Evolutionary conservation across 345 rosid genomes (phyloP), one percentile per base, ranked within the genome.

Genomic region (Orychophragmus violaceus): DNA sequence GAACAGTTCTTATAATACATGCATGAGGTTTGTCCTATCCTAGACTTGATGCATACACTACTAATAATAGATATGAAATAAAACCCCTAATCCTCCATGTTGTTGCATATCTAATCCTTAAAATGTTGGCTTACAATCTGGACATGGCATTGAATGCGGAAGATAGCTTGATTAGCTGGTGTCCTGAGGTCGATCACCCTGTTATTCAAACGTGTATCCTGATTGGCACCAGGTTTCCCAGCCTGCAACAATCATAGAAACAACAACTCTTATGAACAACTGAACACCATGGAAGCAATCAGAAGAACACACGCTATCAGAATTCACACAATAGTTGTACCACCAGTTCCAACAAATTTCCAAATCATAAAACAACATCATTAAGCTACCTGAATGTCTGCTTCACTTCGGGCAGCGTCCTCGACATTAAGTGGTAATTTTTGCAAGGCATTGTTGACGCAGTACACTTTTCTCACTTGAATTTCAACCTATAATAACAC

Each of bases 351-450:
- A 18, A 27, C 13, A 1, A 62, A 62, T 24, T 9, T 65, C 54
- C 48, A 37, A 45, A 29, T 52, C 27, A 51, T 14, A 8, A 41
- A 44, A n/a, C n/a, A n/a, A 5, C 32, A 41, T 14, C 32, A 41
- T 18, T 29, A 33, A 0, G 24, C 11, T 42, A 83, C 96, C 90
- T 82, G 88, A n/a, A 89, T 84, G 18, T 87, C 98, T 16, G 22
- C 73, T 70, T 92, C 95, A 66, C 95, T 92, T 41, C 91, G 74
- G 1, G 93, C 77, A 56, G 96, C 95, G 78, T 90, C 97, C 77
- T 88, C 96, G 1, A 88, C 81, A 32, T 66, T 85, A 65, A 94
- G 82, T 8, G 97, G 99, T 39, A 85, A 74, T 6, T 66, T 68
- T 1, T 84, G 72, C 67, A 78, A 10, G 11, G 96, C 90, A 76